Conservation (phyloP, 441 rosid genomes). For the Arabidopsis lyrata region DNA sequence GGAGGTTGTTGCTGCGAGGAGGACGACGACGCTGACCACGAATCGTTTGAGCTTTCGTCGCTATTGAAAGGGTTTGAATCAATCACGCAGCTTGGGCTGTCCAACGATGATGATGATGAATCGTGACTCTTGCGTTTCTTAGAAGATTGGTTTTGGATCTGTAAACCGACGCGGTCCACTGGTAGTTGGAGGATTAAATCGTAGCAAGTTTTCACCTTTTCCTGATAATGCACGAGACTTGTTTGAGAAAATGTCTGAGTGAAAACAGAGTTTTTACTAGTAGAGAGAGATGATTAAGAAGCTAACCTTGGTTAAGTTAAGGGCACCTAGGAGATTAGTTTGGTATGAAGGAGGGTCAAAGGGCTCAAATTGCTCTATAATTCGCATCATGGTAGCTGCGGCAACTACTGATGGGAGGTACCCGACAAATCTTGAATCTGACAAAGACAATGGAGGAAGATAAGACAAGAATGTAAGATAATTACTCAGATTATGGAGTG, state of each 20-base stretch:
- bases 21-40: slow-evolving; percentile 49
- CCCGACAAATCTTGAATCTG: slow-evolving; percentile 77
- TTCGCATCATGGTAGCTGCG: slow-evolving; percentile 86
- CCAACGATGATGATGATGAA: slow-evolving; percentile 40
- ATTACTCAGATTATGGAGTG: slow-evolving; percentile 23
- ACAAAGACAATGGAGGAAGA: slow-evolving; percentile 19
- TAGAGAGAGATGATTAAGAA: neutral
- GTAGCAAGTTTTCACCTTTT: slow-evolving; percentile 62
- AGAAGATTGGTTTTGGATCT: slow-evolving; percentile 11
- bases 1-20: slow-evolving; percentile 40
- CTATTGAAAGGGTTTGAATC: slow-evolving; percentile 54
- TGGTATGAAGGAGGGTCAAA: slow-evolving; percentile 58
- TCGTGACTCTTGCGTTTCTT: slow-evolving; percentile 60
- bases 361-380: slow-evolving; percentile 76
- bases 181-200: slow-evolving; percentile 51
- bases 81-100: slow-evolving; percentile 74
- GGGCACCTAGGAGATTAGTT: slow-evolving; percentile 67
- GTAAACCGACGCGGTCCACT: slow-evolving; percentile 14
- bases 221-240: slow-evolving; percentile 51
- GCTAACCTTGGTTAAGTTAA: slow-evolving; percentile 67
- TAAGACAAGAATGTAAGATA: slow-evolving; percentile 29
- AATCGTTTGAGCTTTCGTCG: slow-evolving; percentile 66
- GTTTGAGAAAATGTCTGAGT: slow-evolving; percentile 30
- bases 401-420: slow-evolving; percentile 85
- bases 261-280: slow-evolving; percentile 4